These are phyloP conservation scores for Entomortierella parvispora DNA, from an alignment of 192 early-diverging fungal species.

Conservation along the genomic window DNA sequence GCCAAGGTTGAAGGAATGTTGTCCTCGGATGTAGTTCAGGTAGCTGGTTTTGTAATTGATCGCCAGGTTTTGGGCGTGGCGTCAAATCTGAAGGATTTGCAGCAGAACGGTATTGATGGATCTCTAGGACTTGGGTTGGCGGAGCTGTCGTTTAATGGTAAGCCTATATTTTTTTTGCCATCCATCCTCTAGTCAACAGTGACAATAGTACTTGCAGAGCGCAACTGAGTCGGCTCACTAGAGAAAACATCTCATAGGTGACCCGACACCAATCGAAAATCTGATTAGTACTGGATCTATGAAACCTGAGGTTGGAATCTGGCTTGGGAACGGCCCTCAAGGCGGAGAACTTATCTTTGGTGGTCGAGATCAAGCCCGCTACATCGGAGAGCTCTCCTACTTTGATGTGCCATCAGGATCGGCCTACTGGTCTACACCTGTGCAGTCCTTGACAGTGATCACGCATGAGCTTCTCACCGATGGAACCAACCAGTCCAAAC, in stretches of 20 bases:
- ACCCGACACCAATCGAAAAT: conserved; percentile 13
- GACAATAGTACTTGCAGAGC: no score
- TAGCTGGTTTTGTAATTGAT: conserved; percentile 60
- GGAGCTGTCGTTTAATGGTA: conserved; percentile 14
- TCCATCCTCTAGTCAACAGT: not conserved
- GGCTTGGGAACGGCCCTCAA: conserved; percentile 14
- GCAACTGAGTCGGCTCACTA: no score
- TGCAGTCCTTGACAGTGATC: conserved; percentile 6
- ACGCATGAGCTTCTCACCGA: not conserved
- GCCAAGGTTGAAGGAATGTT: conserved; percentile 22
- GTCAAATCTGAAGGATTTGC: conserved; percentile 52
- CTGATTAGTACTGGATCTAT: conserved; percentile 6
- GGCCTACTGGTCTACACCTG: conserved; percentile 13
- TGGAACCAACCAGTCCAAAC: not conserved
- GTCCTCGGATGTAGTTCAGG: conserved; percentile 54
- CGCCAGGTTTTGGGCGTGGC: conserved; percentile 68
- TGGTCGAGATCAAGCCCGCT: conserved; percentile 13
- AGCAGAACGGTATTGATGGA: conserved; percentile 64
- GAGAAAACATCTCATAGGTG: not conserved
- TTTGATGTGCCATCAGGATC: conserved; percentile 10
- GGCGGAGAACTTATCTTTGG: conserved; percentile 30
- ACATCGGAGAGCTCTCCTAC: conserved; percentile 13
- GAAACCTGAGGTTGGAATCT: conserved; percentile 18
- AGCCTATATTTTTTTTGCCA: not conserved
- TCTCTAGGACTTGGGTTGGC: conserved; percentile 61